Percentiles rank a stretch among this genome's conserved stretches.
Conservation (phyloP, 805 yeast genomes). For the Nakazawaea pomicola region DNA sequence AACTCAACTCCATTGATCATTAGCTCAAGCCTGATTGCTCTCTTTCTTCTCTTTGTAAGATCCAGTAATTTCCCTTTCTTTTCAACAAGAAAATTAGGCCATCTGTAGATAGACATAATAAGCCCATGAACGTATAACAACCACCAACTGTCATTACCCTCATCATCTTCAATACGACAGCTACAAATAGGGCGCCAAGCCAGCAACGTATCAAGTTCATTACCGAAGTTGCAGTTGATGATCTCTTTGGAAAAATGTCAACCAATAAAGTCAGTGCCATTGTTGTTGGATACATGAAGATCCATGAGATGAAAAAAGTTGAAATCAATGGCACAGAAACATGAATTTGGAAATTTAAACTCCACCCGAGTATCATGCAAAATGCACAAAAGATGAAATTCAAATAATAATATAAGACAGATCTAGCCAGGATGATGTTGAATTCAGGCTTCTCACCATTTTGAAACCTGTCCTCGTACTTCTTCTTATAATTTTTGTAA, state of each 20-base stretch:
- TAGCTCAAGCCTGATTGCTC: too few relatives aligned
- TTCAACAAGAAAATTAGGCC: constrained; percentile 6
- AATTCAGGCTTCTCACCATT: constrained; percentile 27
- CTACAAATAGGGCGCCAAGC: constrained; percentile 57
- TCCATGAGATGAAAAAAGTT: constrained; percentile 46
- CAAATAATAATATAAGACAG: constrained; percentile 38
- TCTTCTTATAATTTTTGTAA: constrained; percentile 32
- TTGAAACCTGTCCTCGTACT: constrained; percentile 27
- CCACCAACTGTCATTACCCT: constrained; percentile 57
- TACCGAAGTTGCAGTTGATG: constrained; percentile 37
- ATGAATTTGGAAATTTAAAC: constrained; percentile 38
- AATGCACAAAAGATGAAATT: constrained; percentile 32
- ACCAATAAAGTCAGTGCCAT: constrained; percentile 57
- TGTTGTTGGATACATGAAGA: constrained; percentile 46
- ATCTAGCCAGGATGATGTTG: constrained; percentile 45
- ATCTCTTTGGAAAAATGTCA: constrained; percentile 28
- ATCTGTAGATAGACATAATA: constrained; percentile 25
- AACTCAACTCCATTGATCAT: too few relatives aligned
- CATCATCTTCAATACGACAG: constrained; percentile 52
- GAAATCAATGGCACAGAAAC: constrained; percentile 51
- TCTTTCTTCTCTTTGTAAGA: constrained; percentile 2
- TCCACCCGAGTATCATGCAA: constrained; percentile 59
- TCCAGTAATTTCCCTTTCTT: constrained; percentile 1
- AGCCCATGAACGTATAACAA: constrained; percentile 57
- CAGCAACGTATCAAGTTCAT: constrained; percentile 61